Conservation (phyloP, 331 rosid species). For the Erythrophleum ivorense region DNA sequence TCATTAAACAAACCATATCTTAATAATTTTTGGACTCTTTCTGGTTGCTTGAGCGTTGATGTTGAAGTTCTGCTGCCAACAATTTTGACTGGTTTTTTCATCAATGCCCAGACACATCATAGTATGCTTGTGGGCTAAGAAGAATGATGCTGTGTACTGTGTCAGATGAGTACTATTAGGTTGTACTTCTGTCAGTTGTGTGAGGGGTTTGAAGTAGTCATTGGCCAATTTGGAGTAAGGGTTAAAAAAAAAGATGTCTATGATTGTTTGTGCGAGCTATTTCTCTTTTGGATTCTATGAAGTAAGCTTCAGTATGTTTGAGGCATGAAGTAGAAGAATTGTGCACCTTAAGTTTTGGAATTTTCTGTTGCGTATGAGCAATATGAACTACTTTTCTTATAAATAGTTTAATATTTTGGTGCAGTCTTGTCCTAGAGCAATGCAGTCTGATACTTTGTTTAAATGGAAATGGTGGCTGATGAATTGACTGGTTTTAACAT, state of each 20-base stretch:
- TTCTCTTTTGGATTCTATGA: neutral
- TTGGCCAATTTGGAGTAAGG: slow-evolving; percentile 21
- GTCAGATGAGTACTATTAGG: slow-evolving; percentile 1
- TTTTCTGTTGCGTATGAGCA: neutral
- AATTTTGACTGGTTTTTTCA: neutral
- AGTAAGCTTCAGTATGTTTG: neutral
- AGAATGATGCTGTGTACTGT: slow-evolving; percentile 10
- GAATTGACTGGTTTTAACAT: slow-evolving; percentile 1
- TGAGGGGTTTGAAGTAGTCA: neutral
- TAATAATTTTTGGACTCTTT: neutral
- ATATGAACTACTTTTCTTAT: slow-evolving; percentile 21
- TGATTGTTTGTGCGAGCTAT: neutral
- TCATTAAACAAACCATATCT: neutral
- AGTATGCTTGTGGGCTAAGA: neutral
- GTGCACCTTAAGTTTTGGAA: slow-evolving; percentile 10
- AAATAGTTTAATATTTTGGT: neutral
- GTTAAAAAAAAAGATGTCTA: neutral
- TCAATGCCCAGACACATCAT: slow-evolving; percentile 4
- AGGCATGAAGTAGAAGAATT: slow-evolving; percentile 3
- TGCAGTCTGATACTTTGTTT: neutral
- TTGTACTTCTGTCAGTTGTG: neutral
- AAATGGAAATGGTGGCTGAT: slow-evolving; percentile 25
- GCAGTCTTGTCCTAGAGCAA: slow-evolving; percentile 4
- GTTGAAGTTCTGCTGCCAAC: neutral
- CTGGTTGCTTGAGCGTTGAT: neutral